Conservation (phyloP, 495 filamentous ascomycete genomes). For the Aspergillus baeticus region DNA sequence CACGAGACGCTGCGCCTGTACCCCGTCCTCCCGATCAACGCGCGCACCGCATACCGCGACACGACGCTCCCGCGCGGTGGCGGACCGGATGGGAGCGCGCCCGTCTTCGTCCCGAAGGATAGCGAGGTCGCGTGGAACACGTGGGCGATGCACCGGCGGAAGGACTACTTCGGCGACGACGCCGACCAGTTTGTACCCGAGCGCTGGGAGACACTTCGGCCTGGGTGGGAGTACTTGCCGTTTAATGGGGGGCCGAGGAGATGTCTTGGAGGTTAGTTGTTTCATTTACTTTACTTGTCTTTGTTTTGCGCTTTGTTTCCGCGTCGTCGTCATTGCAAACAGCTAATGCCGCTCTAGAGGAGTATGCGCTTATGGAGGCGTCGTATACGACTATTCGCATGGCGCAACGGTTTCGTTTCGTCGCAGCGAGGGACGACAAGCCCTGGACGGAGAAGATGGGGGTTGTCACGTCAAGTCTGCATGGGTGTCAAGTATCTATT, state of each 20-base stretch:
- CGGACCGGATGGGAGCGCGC: conserved; percentile 44
- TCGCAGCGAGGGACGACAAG: neutral
- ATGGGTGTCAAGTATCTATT: too few species aligned
- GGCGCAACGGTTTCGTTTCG: conserved; percentile 55
- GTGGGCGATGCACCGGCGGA: conserved; percentile 32
- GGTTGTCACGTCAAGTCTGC: too few species aligned
- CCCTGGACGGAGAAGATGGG: neutral
- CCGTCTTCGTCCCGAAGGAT: conserved; percentile 45
- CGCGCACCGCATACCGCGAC: conserved; percentile 43
- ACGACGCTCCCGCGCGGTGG: conserved; percentile 52
- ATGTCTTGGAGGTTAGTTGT: too few species aligned
- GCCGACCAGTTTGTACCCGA: conserved; percentile 38
- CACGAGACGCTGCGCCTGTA: conserved; percentile 50
- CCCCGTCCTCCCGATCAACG: conserved; percentile 52
- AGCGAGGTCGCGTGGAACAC: conserved; percentile 20
- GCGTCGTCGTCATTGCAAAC: too few species aligned
- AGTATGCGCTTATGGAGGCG: conserved; percentile 68
- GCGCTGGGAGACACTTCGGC: conserved; percentile 52
- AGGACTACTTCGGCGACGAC: conserved; percentile 28
- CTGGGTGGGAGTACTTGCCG: conserved; percentile 64
- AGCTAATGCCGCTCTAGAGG: too few species aligned
- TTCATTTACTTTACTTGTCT: too few species aligned
- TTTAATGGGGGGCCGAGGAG: conserved; percentile 77
- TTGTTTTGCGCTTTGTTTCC: too few species aligned
- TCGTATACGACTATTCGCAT: conserved; percentile 61